Conservation (phyloP, 306 rosid genomes). For the Glycine latifolia region DNA sequence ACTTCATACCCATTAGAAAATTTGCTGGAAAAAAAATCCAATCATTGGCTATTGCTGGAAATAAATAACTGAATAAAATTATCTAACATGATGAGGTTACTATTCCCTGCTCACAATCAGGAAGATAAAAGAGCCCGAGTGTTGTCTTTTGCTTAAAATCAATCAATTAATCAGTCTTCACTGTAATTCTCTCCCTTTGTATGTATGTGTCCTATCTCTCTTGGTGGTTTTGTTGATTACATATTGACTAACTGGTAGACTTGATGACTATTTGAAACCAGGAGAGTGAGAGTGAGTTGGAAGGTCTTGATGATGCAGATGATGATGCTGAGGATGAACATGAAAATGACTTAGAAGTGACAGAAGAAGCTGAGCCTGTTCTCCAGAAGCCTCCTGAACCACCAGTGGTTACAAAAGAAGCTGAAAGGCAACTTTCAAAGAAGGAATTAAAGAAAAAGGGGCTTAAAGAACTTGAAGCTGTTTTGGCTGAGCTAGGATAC, state of each 20-base stretch:
- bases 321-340: conserved; percentile 67
- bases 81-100: too few species aligned
- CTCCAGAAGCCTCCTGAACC: conserved; percentile 52
- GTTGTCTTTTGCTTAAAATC: too few species aligned
- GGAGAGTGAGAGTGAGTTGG: conserved; percentile 76
- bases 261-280: conserved; percentile 45
- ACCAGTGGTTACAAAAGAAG: conserved; percentile 60
- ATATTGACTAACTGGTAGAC: conserved; percentile 25
- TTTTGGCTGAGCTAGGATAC: conserved; percentile 79
- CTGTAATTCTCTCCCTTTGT: neutral
- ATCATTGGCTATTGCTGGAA: too few species aligned
- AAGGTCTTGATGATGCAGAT: conserved; percentile 62
- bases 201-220: neutral
- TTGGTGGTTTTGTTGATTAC: conserved; percentile 1
- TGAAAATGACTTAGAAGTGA: conserved; percentile 54
- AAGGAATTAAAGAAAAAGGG: conserved; percentile 83
- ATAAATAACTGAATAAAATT: too few species aligned
- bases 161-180: too few species aligned
- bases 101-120: too few species aligned
- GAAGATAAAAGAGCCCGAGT: too few species aligned
- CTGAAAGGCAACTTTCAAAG: conserved; percentile 84
- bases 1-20: too few species aligned
- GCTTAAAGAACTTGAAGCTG: conserved; percentile 84
- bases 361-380: conserved; percentile 54
- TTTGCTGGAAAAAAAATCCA: too few species aligned